Conservation (phyloP, 2,329 filamentous ascomycete species). For the Diplocarpon rosae region DNA sequence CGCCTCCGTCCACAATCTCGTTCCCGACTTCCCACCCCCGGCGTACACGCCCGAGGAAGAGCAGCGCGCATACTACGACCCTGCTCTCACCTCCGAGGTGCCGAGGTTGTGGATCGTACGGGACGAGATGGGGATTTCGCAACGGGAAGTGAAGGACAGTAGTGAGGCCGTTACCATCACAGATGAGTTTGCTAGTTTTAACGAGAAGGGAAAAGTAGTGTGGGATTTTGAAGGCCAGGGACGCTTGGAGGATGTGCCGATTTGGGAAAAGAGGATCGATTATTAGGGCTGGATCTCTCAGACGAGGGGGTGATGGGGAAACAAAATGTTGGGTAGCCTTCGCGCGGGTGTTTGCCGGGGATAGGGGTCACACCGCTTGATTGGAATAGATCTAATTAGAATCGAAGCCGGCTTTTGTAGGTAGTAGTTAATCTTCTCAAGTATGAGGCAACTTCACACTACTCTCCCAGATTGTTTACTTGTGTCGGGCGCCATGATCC, state of each 20-base stretch:
- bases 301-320: too few relatives aligned
- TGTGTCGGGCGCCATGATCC: too few relatives aligned
- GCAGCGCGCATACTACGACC: slow-evolving; percentile 61
- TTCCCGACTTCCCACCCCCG: slow-evolving; percentile 44
- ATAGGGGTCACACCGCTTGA: too few relatives aligned
- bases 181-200: slow-evolving; percentile 60
- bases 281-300: slow-evolving; percentile 16
- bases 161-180: slow-evolving; percentile 64
- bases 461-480: too few relatives aligned
- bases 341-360: too few relatives aligned
- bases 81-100: slow-evolving; percentile 47
- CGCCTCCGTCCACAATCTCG: slow-evolving; percentile 51
- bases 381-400: too few relatives aligned
- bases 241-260: slow-evolving; percentile 25
- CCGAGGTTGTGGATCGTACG: slow-evolving; percentile 73
- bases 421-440: too few relatives aligned
- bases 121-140: slow-evolving; percentile 62
- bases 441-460: too few relatives aligned
- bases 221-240: slow-evolving; percentile 40
- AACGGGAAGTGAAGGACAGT: slow-evolving; percentile 64
- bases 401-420: too few relatives aligned
- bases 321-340: too few relatives aligned
- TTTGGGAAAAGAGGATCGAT: slow-evolving; percentile 22
- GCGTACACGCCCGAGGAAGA: slow-evolving; percentile 51
- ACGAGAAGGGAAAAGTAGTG: slow-evolving; percentile 55